Percentiles rank a stretch among this genome's conserved stretches.
Evolutionary conservation across 352 stramenopile genomes (phyloP).

Genomic region (Globisporangium cystogenes): DNA sequence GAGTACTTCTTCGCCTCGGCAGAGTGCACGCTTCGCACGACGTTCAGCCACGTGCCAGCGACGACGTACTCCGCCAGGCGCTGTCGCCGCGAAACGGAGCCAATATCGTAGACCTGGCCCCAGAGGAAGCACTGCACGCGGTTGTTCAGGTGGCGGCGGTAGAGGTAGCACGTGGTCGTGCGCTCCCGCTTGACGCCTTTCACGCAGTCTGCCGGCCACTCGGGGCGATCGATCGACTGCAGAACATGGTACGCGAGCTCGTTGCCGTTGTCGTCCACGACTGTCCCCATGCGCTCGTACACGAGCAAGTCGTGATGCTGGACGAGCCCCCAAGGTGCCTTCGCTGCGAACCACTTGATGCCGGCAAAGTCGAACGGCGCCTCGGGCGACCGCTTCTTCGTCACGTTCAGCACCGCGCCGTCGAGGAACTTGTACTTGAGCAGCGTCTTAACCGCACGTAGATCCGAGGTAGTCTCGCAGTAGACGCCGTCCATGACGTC

Average conservation of each 20-base stretch:
- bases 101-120: conserved; percentile 21
- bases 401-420: conserved; percentile 22
- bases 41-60: conserved; percentile 16
- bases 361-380: conserved; percentile 34
- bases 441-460: conserved; percentile 25
- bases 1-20: conserved; percentile 5
- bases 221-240: conserved; percentile 34
- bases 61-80: conserved; percentile 13
- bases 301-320: conserved; percentile 31
- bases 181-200: conserved; percentile 29
- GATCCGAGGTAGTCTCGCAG: conserved; percentile 30
- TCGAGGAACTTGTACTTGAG: conserved; percentile 29
- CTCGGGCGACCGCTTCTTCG: conserved; percentile 18
- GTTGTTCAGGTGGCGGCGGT: conserved; percentile 18
- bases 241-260: conserved; percentile 38
- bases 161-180: conserved; percentile 33
- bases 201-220: conserved; percentile 29
- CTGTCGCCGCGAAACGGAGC: not conserved
- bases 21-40: conserved; percentile 13
- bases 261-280: conserved; percentile 19
- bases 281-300: conserved; percentile 38
- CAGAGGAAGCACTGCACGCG: conserved; percentile 30
- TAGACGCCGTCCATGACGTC: conserved; percentile 44
- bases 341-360: conserved; percentile 38
- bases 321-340: conserved; percentile 21